Conservation (phyloP, 768 basidiomycete species). For the Boletales sp. region DNA sequence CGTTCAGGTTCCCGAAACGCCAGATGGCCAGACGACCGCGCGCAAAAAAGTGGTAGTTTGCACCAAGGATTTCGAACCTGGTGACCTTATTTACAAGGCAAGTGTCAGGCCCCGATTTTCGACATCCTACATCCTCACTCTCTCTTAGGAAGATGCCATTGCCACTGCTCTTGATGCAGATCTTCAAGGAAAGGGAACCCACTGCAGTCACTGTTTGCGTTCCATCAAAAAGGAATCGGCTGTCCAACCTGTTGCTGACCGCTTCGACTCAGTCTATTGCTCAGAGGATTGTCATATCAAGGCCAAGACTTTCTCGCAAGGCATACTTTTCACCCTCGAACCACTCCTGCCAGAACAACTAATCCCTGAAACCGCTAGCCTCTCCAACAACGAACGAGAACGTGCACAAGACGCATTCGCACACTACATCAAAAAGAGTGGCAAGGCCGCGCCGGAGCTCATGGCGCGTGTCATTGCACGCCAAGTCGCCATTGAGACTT, state of each 20-base stretch:
- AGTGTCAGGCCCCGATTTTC: neutral
- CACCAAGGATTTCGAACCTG: slow-evolving; percentile 61
- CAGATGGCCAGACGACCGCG: slow-evolving; percentile 11
- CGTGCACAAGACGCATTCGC: slow-evolving; percentile 59
- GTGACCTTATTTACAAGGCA: slow-evolving; percentile 79
- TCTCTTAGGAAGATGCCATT: slow-evolving; percentile 64
- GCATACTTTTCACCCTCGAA: slow-evolving; percentile 68
- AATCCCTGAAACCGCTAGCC: slow-evolving; percentile 30
- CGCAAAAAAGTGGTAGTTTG: slow-evolving; percentile 57
- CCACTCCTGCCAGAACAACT: slow-evolving; percentile 49
- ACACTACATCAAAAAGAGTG: slow-evolving; percentile 49
- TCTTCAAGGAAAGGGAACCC: slow-evolving; percentile 59
- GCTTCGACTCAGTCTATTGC: slow-evolving; percentile 64
- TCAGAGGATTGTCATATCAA: slow-evolving; percentile 61
- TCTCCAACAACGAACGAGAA: slow-evolving; percentile 42
- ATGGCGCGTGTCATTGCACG: slow-evolving; percentile 70
- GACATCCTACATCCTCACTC: slow-evolving; percentile 1
- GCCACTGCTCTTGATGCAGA: slow-evolving; percentile 70
- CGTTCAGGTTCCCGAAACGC: slow-evolving; percentile 17
- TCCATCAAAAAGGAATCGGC: slow-evolving; percentile 44
- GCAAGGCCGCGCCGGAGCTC: slow-evolving; percentile 48
- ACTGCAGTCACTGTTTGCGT: slow-evolving; percentile 75
- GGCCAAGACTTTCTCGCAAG: slow-evolving; percentile 58
- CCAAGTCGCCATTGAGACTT: slow-evolving; percentile 62
- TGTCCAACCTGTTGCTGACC: slow-evolving; percentile 46